Conservation (phyloP, 2,329 filamentous ascomycete genomes). For the Monosporascus ibericus region DNA sequence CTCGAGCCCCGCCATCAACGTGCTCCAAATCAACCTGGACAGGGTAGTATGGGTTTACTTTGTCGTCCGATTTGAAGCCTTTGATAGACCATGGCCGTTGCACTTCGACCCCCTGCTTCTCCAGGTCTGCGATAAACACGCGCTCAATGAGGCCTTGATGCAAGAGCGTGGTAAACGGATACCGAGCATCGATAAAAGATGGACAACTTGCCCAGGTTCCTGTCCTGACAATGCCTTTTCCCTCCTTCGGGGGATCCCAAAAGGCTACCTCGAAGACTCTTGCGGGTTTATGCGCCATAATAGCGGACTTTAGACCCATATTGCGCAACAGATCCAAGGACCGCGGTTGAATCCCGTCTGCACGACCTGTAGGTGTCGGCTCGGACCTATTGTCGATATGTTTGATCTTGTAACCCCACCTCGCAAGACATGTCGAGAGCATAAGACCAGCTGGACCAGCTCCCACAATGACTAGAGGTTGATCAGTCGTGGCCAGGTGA, state of each 20-base stretch:
- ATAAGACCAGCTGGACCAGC: constrained; percentile 85
- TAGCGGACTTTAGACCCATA: constrained; percentile 79
- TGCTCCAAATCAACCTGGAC: constrained; percentile 74
- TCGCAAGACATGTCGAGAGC: constrained; percentile 77
- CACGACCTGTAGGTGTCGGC: constrained; percentile 78
- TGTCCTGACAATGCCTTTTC: constrained; percentile 55
- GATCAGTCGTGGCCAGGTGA: constrained; percentile 12
- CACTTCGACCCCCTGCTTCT: constrained; percentile 53
- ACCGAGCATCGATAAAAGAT: constrained; percentile 69
- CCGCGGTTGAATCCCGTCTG: constrained; percentile 86
- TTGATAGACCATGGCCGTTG: constrained; percentile 61
- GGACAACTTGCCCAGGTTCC: constrained; percentile 84
- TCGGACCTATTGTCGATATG: constrained; percentile 88
- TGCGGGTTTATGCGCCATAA: constrained; percentile 83
- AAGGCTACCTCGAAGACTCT: constrained; percentile 76
- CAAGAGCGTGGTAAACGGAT: constrained; percentile 63
- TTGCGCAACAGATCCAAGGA: constrained; percentile 83
- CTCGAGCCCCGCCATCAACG: constrained; percentile 62
- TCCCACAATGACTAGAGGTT: constrained; percentile 68
- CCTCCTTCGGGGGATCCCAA: constrained; percentile 57
- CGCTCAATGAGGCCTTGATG: constrained; percentile 69
- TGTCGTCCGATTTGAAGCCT: constrained; percentile 53
- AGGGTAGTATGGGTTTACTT: constrained; percentile 59
- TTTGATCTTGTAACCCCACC: constrained; percentile 94
- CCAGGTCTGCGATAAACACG: constrained; percentile 61